These are phyloP conservation scores for Solanum lignicaule DNA, from an alignment of 257 asterid species.

Conservation along the genomic window DNA sequence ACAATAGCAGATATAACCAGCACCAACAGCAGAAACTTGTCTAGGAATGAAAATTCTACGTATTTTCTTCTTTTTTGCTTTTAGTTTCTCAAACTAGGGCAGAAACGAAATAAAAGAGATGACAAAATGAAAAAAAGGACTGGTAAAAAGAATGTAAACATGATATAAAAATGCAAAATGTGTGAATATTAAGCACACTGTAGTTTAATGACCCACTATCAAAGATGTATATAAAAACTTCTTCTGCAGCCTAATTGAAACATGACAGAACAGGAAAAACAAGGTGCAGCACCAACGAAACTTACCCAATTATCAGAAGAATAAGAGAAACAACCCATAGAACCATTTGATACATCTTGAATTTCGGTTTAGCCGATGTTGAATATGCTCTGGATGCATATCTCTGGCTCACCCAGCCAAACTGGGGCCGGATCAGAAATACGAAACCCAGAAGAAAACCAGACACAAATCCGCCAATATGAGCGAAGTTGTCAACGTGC, in stretches of 20 bases:
- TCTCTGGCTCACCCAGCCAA: conserved; percentile 78
- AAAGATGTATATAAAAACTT: neutral
- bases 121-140: neutral
- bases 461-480: conserved; percentile 78
- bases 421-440: conserved; percentile 80
- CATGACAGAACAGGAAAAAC: neutral
- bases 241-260: neutral
- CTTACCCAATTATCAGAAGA: conserved; percentile 71
- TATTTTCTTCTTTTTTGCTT: neutral
- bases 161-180: neutral
- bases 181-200: neutral
- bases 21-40: neutral
- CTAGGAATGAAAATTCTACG: neutral
- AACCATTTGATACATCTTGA: conserved; percentile 63
- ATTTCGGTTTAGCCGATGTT: conserved; percentile 35
- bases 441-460: conserved; percentile 87
- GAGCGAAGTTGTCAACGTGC: conserved; percentile 90
- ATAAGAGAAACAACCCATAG: conserved; percentile 63
- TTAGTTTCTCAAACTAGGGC: neutral
- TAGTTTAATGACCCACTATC: neutral
- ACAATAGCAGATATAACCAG: neutral
- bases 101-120: neutral
- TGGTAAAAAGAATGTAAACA: neutral
- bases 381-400: conserved; percentile 38
- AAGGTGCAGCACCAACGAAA: neutral